Evolutionary conservation across 257 asterid species (phyloP), one percentile per base, ranked within the genome.

Genomic region (Ilex aquifolium): DNA sequence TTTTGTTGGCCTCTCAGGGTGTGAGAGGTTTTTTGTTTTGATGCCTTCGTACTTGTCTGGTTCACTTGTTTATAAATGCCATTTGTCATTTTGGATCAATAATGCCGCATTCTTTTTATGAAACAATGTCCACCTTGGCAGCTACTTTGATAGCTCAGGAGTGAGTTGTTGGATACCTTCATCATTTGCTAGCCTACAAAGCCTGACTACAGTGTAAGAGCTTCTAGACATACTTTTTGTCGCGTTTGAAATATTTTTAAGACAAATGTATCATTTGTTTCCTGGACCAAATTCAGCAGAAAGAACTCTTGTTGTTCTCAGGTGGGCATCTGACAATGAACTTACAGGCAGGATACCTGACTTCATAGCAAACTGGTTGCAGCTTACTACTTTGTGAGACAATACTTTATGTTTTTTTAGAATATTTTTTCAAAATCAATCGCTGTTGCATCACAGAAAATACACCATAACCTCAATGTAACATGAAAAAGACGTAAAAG

Each of bases 301-400:
- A 74, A 65, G n/a, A 40, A 49, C 15, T 65, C 57, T 66, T 71
- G 31, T 59, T 39, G n/a, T 13, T 70, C 69, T 63, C 82, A 87
- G 95, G 69, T 78, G 86, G 88, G 90, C 70, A 31, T 83, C 84
- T 3, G 91, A 87, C 68, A 85, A 72, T 72, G 80, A 31, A 12
- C 79, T 87, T 52, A 87, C 88, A 0, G 95, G 97, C 42, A 75
- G 12, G 70, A 80, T 86, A 79, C 97, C 97, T 0, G 81, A 72
- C 65, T 90, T 90, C 75, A 79, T 90, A 8, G 95, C 95, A 71
- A 81, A 46, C 71, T 90, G 84, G 95, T 39, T 84, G 50, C 50
- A 30, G 53, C 95, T 90, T 32, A 12, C 31, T 56, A 8, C 9
- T 56, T 63, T 90, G 97, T 90, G 79, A 80, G 95, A 64, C 63